Evolutionary conservation across 176 grass and related monocot genomes (phyloP).

Genomic region (Ensete ventricosum): DNA sequence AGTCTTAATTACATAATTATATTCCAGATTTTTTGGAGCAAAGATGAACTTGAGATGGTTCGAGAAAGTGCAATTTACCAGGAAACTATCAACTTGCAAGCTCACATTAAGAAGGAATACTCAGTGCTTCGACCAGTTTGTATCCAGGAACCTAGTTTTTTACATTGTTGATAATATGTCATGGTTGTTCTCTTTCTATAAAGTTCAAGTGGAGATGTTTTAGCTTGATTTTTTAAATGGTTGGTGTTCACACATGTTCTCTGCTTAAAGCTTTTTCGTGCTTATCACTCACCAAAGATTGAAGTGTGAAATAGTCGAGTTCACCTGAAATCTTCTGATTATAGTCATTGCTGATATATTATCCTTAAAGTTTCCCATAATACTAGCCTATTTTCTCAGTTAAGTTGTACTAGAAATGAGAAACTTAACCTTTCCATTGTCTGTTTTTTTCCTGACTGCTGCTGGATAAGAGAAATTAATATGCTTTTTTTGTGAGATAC

Average conservation of each 20-base stretch:
- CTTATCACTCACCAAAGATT: not conserved
- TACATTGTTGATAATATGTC: not conserved
- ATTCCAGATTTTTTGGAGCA: constrained; percentile 39
- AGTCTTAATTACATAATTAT: not conserved
- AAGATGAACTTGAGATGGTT: constrained; percentile 38
- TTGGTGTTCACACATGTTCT: not conserved
- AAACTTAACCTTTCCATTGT: not conserved
- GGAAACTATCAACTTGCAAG: constrained; percentile 27
- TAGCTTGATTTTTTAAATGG: not conserved
- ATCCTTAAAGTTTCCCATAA: not conserved
- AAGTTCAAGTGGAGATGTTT: not conserved
- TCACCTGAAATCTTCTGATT: not conserved
- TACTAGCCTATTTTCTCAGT: not conserved
- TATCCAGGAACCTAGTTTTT: not conserved
- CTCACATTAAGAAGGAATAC: constrained; percentile 25
- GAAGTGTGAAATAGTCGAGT: not conserved
- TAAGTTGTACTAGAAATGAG: not conserved
- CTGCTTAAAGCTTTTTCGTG: not conserved
- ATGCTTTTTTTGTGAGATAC: not conserved
- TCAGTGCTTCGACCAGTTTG: constrained; percentile 31
- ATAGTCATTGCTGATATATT: not conserved
- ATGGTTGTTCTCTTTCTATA: not conserved
- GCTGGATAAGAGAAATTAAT: not conserved
- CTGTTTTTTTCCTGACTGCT: not conserved
- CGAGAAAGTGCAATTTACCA: constrained; percentile 27